phyloP scores from a whole-genome alignment of 75 land plant genomes.

The Pinus tabuliformis region DNA sequence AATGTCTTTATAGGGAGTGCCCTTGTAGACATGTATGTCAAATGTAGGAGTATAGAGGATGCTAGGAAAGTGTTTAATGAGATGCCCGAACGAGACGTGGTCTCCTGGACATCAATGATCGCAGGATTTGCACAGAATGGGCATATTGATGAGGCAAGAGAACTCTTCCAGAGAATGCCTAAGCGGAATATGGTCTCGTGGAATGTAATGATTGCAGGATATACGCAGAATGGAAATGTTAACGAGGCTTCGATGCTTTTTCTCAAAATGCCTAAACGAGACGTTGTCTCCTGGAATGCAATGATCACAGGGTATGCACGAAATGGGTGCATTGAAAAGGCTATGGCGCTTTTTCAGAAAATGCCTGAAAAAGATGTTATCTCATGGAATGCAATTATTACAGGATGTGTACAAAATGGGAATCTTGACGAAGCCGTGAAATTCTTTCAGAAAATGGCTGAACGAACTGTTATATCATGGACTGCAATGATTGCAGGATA shows the following conservation, averaged over 20 bases:
- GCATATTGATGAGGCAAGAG: conserved; percentile 40
- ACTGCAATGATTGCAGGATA: conserved; percentile 55
- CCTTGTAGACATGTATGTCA: conserved; percentile 54
- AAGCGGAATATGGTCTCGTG: too few species aligned
- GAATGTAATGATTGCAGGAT: too few species aligned
- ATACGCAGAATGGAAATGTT: too few species aligned
- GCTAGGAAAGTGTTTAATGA: conserved; percentile 46
- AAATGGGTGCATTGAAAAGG: too few species aligned
- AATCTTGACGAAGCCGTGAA: conserved; percentile 20
- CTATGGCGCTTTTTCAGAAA: not conserved
- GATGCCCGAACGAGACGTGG: conserved; percentile 44
- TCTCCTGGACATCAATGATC: conserved; percentile 69
- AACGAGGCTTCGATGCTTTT: too few species aligned
- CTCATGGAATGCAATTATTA: not conserved
- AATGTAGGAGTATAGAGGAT: conserved; percentile 45
- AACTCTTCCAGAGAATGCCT: conserved; percentile 43
- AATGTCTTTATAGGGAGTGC: conserved; percentile 62
- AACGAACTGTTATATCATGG: conserved; percentile 11
- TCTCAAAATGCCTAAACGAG: too few species aligned
- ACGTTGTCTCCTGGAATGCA: too few species aligned
- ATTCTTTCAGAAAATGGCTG: conserved; percentile 21
- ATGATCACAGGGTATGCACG: too few species aligned
- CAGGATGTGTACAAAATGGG: conserved; percentile 8
- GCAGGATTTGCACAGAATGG: conserved; percentile 62
- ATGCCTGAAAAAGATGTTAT: too few species aligned